phyloP scores from a whole-genome alignment of 306 rosid genomes.

The Cucumis cinereus region DNA sequence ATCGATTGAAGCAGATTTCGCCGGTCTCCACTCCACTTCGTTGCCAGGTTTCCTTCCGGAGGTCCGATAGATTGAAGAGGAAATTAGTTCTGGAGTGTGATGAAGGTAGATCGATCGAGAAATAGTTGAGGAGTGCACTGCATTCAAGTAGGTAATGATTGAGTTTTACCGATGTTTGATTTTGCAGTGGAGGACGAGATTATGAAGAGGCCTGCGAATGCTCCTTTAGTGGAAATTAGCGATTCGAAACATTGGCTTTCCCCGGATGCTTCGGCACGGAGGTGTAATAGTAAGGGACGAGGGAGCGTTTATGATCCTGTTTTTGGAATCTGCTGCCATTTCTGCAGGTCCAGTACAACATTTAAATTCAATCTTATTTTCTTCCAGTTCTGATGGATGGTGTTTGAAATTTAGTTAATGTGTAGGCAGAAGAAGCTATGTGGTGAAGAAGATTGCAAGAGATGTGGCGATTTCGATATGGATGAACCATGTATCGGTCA shows the following conservation, averaged over 20 bases:
- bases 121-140: not conserved
- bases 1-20: slow-evolving; percentile 21
- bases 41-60: not conserved
- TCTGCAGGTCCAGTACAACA: slow-evolving; percentile 55
- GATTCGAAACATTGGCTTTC: slow-evolving; percentile 5
- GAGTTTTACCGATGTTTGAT: not conserved
- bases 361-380: not conserved
- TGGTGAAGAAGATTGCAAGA: slow-evolving; percentile 60
- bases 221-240: not conserved
- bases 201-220: slow-evolving; percentile 2
- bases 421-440: slow-evolving; percentile 69
- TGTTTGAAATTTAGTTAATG: not conserved
- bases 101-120: not conserved
- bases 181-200: not conserved
- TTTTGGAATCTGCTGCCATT: slow-evolving; percentile 63
- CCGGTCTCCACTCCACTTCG: not conserved
- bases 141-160: not conserved
- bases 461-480: slow-evolving; percentile 49
- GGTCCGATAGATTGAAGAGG: not conserved
- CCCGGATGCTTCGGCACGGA: slow-evolving; percentile 25
- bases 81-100: not conserved
- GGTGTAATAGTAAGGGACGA: slow-evolving; percentile 55
- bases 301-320: slow-evolving; percentile 48
- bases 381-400: not conserved
- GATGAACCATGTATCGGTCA: slow-evolving; percentile 57